Percentiles rank a stretch among this genome's conserved stretches.
Conservation (phyloP, 2,329 filamentous ascomycete species). For the Aspergillaceae sp. region DNA sequence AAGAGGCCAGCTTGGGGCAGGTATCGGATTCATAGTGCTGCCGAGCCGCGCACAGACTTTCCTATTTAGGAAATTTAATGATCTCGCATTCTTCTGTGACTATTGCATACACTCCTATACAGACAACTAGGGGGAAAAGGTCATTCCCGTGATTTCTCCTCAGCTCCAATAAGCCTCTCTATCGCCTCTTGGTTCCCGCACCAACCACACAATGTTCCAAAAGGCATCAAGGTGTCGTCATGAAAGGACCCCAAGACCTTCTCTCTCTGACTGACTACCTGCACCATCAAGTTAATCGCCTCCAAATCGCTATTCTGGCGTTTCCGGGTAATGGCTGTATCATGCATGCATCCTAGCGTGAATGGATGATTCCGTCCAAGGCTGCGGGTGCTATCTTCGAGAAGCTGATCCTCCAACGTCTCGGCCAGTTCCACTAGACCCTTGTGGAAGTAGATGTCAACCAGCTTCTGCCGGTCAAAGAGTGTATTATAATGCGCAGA, state of each 20-base stretch:
- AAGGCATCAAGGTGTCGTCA: conserved; percentile 2
- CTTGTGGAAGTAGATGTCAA: not conserved
- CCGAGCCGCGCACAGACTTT: not conserved
- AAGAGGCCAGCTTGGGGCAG: too few relatives aligned
- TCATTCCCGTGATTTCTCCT: not conserved
- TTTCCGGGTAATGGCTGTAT: conserved; percentile 3
- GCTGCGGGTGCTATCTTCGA: conserved; percentile 3
- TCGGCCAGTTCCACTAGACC: conserved; percentile 4
- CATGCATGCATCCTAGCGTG: conserved; percentile 3
- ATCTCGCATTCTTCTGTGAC: not conserved
- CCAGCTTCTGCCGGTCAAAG: not conserved
- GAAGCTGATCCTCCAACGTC: conserved; percentile 5
- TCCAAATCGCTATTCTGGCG: conserved; percentile 2
- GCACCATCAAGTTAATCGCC: conserved; percentile 5
- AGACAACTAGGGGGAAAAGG: not conserved
- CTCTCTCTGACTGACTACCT: conserved; percentile 1
- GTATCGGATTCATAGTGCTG: not conserved
- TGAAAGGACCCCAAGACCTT: conserved; percentile 5
- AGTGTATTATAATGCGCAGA: conserved; percentile 1
- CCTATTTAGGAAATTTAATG: not conserved
- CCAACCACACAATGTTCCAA: conserved; percentile 5
- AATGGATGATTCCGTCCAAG: conserved; percentile 8
- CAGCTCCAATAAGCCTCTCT: conserved; percentile 5
- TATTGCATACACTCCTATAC: not conserved
- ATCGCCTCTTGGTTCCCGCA: conserved; percentile 3